These are phyloP conservation scores for Rhizopus arrhizus DNA, from an alignment of 371 early-diverging fungal species.

Conservation along the genomic window DNA sequence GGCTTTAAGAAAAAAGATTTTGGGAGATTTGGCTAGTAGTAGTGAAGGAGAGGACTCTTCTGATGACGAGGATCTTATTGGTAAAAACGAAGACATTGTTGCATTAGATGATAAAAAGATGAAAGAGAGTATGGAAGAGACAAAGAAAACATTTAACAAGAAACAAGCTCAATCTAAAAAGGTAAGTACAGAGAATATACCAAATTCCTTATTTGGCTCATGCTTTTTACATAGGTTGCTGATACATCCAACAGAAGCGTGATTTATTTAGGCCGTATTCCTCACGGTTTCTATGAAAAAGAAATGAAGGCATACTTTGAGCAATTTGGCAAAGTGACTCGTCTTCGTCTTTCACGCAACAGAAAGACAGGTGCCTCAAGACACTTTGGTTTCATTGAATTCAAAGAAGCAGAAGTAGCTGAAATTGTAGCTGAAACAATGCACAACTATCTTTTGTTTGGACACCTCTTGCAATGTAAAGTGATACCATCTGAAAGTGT, in stretches of 20 bases:
- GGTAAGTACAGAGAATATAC: constrained; percentile 2
- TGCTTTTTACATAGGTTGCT: neutral
- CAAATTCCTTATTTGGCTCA: too few relatives aligned
- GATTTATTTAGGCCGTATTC: constrained; percentile 88
- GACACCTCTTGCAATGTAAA: constrained; percentile 81
- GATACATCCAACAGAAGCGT: constrained; percentile 58
- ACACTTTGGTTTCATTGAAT: constrained; percentile 94
- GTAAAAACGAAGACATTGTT: constrained; percentile 53
- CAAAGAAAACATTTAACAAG: constrained; percentile 36
- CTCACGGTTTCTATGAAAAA: constrained; percentile 94
- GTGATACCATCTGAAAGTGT: constrained; percentile 68
- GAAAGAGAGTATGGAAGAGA: constrained; percentile 42
- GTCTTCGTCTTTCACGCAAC: constrained; percentile 82
- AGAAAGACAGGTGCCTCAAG: constrained; percentile 87
- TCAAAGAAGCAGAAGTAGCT: constrained; percentile 77
- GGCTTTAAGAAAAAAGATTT: constrained; percentile 13
- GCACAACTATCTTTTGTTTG: constrained; percentile 91
- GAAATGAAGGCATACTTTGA: constrained; percentile 88
- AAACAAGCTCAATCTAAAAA: constrained; percentile 19
- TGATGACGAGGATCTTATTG: constrained; percentile 30
- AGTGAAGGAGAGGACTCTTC: constrained; percentile 1
- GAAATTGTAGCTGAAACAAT: constrained; percentile 92
- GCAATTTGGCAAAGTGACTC: constrained; percentile 88
- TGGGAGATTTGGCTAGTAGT: neutral
- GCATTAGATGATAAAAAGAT: constrained; percentile 38